Percentiles rank a stretch among this genome's conserved stretches.
phyloP scores from a whole-genome alignment of 768 basidiomycete genomes.

The Amyloporia xantha region DNA sequence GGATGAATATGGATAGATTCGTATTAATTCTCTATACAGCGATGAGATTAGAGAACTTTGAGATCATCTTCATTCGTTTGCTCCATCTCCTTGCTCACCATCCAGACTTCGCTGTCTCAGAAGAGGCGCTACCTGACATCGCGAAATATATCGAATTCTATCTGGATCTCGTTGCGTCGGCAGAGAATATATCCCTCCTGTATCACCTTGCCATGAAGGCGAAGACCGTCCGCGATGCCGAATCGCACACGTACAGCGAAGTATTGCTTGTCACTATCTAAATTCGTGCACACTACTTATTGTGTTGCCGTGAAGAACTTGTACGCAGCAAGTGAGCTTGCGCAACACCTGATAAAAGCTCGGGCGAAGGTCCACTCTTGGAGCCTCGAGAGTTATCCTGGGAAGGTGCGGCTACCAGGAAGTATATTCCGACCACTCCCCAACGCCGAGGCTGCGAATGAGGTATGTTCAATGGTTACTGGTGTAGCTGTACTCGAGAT shows the following conservation, averaged over 20 bases:
- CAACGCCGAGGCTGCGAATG: constrained; percentile 54
- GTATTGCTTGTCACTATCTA: too few species aligned
- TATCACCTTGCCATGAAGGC: constrained; percentile 75
- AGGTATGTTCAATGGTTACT: constrained; percentile 38
- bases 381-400: constrained; percentile 74
- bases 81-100: constrained; percentile 90
- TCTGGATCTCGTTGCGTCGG: constrained; percentile 63
- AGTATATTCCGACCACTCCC: constrained; percentile 78
- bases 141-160: constrained; percentile 91
- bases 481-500: not conserved
- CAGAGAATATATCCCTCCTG: constrained; percentile 81
- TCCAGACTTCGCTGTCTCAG: constrained; percentile 73
- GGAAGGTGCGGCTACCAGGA: constrained; percentile 67
- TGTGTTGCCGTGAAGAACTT: constrained; percentile 52
- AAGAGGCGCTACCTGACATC: constrained; percentile 69
- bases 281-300: too few species aligned
- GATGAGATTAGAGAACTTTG: constrained; percentile 59
- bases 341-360: constrained; percentile 78
- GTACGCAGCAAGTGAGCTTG: constrained; percentile 81
- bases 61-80: constrained; percentile 78
- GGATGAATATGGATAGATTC: not conserved
- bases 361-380: constrained; percentile 61
- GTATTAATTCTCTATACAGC: constrained; percentile 26
- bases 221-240: constrained; percentile 82
- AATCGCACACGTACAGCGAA: constrained; percentile 62